Evolutionary conservation across 2,329 filamentous ascomycete species (phyloP).

Genomic region (Talaromyces marneffei): DNA sequence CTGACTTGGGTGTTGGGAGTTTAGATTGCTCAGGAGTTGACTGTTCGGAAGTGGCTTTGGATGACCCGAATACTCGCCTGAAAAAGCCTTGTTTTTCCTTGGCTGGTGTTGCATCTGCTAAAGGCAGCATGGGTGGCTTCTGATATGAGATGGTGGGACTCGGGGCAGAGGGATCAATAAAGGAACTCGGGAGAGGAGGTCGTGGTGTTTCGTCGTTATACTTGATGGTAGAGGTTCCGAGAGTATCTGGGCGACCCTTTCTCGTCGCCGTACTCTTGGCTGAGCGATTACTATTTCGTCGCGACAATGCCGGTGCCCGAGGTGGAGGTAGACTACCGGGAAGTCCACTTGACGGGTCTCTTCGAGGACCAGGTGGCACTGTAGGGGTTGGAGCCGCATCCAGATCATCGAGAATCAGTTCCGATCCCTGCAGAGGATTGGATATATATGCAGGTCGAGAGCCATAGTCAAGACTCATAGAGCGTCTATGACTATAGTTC

Average conservation of each 20-base stretch:
- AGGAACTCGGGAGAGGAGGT: constrained; percentile 36
- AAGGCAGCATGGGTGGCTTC: constrained; percentile 39
- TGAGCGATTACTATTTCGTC: constrained; percentile 41
- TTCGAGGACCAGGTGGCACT: constrained; percentile 71
- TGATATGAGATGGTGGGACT: constrained; percentile 50
- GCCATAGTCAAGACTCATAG: constrained; percentile 42
- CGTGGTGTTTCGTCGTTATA: constrained; percentile 25
- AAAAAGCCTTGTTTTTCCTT: constrained; percentile 85
- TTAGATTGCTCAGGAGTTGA: constrained; percentile 14
- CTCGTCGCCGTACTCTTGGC: constrained; percentile 32
- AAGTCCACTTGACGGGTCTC: constrained; percentile 37
- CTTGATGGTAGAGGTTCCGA: constrained; percentile 33
- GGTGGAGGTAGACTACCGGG: constrained; percentile 22
- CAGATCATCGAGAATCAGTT: constrained; percentile 46
- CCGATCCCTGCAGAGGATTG: constrained; percentile 20
- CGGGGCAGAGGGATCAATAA: constrained; percentile 47
- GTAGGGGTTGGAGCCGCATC: constrained; percentile 83
- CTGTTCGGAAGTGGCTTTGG: constrained; percentile 42
- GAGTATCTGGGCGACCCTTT: constrained; percentile 35
- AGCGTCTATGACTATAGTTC: constrained; percentile 29
- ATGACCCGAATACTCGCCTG: constrained; percentile 79
- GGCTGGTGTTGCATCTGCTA: constrained; percentile 38
- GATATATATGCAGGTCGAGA: constrained; percentile 29
- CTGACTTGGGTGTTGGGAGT: constrained; percentile 3
- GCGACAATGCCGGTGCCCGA: constrained; percentile 30